Conservation (phyloP, 352 stramenopile genomes). For the Peronosclerospora sorghi region DNA sequence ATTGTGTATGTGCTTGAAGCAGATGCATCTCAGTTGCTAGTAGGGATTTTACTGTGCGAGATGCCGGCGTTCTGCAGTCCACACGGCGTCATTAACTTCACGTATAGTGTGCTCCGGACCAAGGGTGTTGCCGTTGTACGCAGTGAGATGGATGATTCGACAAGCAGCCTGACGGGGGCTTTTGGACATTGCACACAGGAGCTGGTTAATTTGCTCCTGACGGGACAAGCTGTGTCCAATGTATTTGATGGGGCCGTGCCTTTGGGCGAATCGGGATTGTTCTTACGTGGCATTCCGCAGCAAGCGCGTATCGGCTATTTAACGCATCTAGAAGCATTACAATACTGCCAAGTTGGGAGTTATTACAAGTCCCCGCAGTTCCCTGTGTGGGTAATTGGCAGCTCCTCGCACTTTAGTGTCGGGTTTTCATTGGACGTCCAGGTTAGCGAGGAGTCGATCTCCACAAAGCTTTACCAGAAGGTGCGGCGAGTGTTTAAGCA, state of each 20-base stretch:
- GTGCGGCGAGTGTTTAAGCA: constrained; percentile 85
- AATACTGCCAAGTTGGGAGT: constrained; percentile 85
- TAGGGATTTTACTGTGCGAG: constrained; percentile 6
- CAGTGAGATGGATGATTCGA: constrained; percentile 66
- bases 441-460: constrained; percentile 54
- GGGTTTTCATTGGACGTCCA: constrained; percentile 58
- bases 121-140: constrained; percentile 31
- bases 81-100: constrained; percentile 59
- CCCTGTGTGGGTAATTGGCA: constrained; percentile 87
- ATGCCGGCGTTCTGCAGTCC: constrained; percentile 23
- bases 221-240: constrained; percentile 64
- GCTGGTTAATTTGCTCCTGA: constrained; percentile 79
- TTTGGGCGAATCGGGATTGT: constrained; percentile 66
- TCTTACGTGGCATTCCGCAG: constrained; percentile 44
- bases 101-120: constrained; percentile 56
- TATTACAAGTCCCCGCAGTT: constrained; percentile 85
- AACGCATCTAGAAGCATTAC: constrained; percentile 80
- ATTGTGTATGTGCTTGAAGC: background rate
- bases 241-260: constrained; percentile 74
- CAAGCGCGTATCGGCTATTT: constrained; percentile 74
- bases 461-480: constrained; percentile 67
- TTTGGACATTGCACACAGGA: constrained; percentile 82
- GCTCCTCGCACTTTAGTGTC: constrained; percentile 85
- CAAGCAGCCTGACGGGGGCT: constrained; percentile 41
- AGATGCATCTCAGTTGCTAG: constrained; percentile 3